Percentiles rank a stretch among this genome's conserved stretches.
Evolutionary conservation across 192 early-diverging fungal species (phyloP).

Genomic region (Coemansia sp.): DNA sequence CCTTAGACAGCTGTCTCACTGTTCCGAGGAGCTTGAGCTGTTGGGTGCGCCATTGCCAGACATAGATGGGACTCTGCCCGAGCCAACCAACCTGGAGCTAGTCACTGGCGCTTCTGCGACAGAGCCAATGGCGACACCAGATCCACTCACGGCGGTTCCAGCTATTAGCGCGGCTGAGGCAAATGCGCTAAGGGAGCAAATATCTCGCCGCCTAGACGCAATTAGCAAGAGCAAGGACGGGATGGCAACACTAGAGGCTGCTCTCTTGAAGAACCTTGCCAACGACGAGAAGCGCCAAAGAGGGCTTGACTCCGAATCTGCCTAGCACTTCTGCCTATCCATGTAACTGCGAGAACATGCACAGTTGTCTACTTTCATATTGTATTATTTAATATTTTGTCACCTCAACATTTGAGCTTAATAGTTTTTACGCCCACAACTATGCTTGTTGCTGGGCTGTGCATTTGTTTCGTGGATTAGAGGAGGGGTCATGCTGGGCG

Average conservation of each 20-base stretch:
- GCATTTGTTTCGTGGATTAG: neutral
- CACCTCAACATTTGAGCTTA: too few species aligned
- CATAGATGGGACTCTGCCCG: neutral
- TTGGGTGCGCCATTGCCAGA: neutral
- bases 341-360: neutral
- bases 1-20: neutral
- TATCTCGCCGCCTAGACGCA: neutral
- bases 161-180: neutral
- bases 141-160: neutral
- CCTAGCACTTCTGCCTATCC: neutral
- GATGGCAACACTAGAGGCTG: neutral
- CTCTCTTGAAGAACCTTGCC: conserved; percentile 3
- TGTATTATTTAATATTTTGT: too few species aligned
- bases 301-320: neutral
- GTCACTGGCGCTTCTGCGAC: neutral
- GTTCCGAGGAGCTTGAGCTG: neutral
- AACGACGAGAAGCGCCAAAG: neutral
- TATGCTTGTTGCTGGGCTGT: neutral
- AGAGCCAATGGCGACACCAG: neutral
- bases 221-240: neutral
- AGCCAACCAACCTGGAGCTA: neutral
- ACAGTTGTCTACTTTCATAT: neutral
- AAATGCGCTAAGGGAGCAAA: neutral
- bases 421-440: neutral
- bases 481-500: neutral